Evolutionary conservation across 2,329 filamentous ascomycete species (phyloP), one percentile per base, ranked within the genome.

Genomic region (Clarireedia homoeocarpa): DNA sequence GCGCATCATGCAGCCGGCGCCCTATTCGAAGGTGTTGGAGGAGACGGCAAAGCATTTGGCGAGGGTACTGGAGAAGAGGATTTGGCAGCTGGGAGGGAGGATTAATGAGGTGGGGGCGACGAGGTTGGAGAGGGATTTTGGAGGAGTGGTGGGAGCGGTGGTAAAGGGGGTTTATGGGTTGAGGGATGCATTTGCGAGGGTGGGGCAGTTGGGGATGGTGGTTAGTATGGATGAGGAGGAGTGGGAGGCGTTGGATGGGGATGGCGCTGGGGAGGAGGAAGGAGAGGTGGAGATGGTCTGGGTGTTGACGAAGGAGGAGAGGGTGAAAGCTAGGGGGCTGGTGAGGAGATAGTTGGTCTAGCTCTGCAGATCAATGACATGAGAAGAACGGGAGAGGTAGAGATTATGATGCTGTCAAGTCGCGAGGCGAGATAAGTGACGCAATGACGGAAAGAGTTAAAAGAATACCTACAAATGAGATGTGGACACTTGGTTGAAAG

Each of bases 151-250:
- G 5, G 75, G 79, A 24, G 77, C 80, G 0, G 83, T 89, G 1
- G 81, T 83, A 10, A 79, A 77, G 2, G 80, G 79, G 4, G 84
- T 88, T 66, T 96, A 95, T 68, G 81, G 81, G 1, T 80, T 94
- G 38, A 77, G 89, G 34, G 91, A 95, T 67, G 72, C 81, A 3
- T 96, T 96, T 73, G 77, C 80, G 27, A 82, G 85, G 66, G 88
- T 88, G 57, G 78, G 80, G 58, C 90, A 96, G 76, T 85, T 96
- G 65, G 82, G 88, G 56, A 83, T 95, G 76, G 83, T 96, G 15
- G 84, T 92, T 69, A 92, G 91, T 64, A 95, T 96, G 90, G 91
- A 96, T 69, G 89, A 94, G 36, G 91, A 96, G 57, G 92, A 96
- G 72, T 96, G 91, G 88, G 88, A 92, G 48, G 90, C 94, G 71